Conservation (phyloP, 441 rosid genomes). For the Biscutella auriculata region DNA sequence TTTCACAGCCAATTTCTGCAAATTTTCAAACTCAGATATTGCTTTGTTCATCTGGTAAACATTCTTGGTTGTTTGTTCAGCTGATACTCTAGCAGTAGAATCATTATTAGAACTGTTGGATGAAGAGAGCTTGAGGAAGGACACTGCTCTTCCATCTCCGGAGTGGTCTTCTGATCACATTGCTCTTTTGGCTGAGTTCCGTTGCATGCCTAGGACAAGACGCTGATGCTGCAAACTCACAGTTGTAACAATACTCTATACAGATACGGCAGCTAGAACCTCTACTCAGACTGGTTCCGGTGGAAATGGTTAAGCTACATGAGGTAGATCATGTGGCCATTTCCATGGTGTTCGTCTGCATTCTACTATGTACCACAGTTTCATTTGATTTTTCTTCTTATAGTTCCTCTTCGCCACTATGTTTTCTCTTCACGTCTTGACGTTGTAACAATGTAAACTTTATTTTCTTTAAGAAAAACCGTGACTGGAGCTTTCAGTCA, state of each 20-base stretch:
- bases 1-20: no score
- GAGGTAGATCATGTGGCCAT: no score
- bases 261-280: conserved; percentile 4
- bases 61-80: conserved; percentile 22
- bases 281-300: neutral
- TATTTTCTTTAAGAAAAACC: conserved; percentile 3
- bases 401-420: conserved; percentile 11
- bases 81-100: conserved; percentile 70
- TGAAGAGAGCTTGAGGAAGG: conserved; percentile 86
- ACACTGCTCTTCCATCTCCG: conserved; percentile 69
- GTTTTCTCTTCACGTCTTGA: conserved; percentile 14
- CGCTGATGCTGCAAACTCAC: conserved; percentile 37
- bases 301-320: conserved; percentile 12
- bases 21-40: no score
- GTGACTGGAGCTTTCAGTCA: conserved; percentile 8
- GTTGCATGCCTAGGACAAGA: conserved; percentile 67
- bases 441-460: conserved; percentile 12
- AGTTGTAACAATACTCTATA: neutral
- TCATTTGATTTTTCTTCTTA: neutral
- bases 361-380: no score
- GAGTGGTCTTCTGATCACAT: conserved; percentile 36
- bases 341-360: neutral
- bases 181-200: conserved; percentile 80
- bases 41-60: neutral
- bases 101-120: conserved; percentile 78